Evolutionary conservation across 805 yeast genomes (phyloP).

Genomic region (Scheffersomyces stipitis): DNA sequence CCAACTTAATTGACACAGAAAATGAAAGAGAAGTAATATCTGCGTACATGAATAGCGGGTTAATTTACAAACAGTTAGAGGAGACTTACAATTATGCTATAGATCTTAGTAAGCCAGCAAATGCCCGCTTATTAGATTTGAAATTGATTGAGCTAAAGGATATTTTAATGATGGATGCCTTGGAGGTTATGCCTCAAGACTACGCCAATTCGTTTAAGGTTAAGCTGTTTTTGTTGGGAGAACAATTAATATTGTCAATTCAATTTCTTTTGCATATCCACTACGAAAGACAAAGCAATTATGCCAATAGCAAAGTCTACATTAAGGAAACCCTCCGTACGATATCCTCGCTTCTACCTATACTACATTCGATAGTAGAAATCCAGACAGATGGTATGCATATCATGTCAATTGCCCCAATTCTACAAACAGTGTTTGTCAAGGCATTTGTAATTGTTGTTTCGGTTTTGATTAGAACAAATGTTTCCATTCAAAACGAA

Average conservation of each 20-base stretch:
- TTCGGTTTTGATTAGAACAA: neutral
- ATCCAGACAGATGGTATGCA: neutral
- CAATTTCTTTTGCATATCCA: neutral
- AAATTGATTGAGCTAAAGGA: neutral
- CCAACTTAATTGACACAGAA: slow-evolving; percentile 34
- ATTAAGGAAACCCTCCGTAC: neutral
- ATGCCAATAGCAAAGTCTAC: neutral
- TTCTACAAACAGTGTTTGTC: neutral
- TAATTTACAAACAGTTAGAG: neutral
- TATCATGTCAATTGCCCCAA: neutral
- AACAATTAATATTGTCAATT: neutral
- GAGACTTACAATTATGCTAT: neutral
- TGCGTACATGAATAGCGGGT: neutral
- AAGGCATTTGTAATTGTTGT: neutral
- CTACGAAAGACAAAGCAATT: neutral
- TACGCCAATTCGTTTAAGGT: neutral
- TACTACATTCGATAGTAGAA: neutral
- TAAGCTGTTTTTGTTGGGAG: neutral
- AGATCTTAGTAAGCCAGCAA: neutral
- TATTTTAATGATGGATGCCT: neutral
- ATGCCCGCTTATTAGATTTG: neutral
- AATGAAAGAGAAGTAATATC: slow-evolving; percentile 42
- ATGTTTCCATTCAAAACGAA: neutral
- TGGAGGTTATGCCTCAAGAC: neutral
- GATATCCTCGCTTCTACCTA: neutral